Base-by-base conservation (phyloP, 2,329 filamentous ascomycete species). In the Colletotrichum lini region DNA sequence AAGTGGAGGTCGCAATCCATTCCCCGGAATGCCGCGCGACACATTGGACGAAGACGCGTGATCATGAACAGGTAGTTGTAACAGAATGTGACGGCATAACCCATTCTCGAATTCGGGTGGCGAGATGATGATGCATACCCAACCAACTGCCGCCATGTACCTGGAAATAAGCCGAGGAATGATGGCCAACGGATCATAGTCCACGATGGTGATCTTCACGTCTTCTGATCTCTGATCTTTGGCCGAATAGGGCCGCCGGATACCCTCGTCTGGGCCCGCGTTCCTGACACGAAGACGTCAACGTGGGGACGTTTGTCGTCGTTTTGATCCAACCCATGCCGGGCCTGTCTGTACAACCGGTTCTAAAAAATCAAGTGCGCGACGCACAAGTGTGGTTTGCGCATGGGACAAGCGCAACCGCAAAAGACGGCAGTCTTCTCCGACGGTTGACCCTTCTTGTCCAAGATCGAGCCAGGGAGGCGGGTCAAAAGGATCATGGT, bases 281-380 rank as follows among this genome's bases (percentile, higher is more conserved):
- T 67, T 42, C 68, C 58, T 68, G 64, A 52, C 52, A 58, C 38
- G 38, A 63, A 68, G 57, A 70, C 64, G 57, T 53, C 67, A 62
- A 67, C 64, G 57, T 58, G 67, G 57, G 57, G 57, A 52, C 64
- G 63, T 70, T 62, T 70, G 56, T 69, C 66, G 50, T 70, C 50
- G 35, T 58, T 52, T 62, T 2, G 49, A 23, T 49, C 23, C 56
- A 42, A 66, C 50, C 62, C 50, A 35, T 23, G 35, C 45, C 9
- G 62, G 47, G 40, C 21, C 21, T 15, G 21, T 30, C 21, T 47
- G 44, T n/a, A 54, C n/a, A 57, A 62, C 63, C 58, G 53, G 49
- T 10, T 57, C 58, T 38, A 42, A 49, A 42, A 40, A 57, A 60
- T 8, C 30, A 42, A 23, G 65, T 52, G 60, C 38, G 38, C 21